phyloP scores from a whole-genome alignment of 2,329 filamentous ascomycete genomes.

The Teratosphaeria gauchensis region DNA sequence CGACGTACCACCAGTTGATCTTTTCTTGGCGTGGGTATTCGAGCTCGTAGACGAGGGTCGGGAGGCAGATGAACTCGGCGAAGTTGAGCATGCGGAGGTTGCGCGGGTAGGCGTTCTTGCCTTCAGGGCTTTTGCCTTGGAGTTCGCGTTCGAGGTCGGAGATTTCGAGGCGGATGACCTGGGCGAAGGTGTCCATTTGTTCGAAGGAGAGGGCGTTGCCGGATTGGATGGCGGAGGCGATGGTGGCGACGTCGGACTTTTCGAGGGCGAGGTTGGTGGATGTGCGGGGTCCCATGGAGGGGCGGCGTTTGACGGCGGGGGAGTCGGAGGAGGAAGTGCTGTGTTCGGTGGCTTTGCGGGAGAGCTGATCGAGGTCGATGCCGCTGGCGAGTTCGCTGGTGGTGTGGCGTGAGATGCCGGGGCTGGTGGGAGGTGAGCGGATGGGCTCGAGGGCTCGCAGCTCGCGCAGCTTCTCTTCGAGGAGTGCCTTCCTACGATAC shows the following conservation, averaged over 20 bases:
- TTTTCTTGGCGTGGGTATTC: constrained; percentile 63
- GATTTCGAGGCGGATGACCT: constrained; percentile 59
- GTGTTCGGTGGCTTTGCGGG: not conserved
- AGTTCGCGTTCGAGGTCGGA: constrained; percentile 55
- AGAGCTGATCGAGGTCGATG: constrained; percentile 9
- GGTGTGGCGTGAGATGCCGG: constrained; percentile 2
- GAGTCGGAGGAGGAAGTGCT: not conserved
- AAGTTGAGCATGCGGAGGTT: constrained; percentile 52
- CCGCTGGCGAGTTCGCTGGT: constrained; percentile 9
- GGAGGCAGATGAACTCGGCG: constrained; percentile 63
- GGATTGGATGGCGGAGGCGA: constrained; percentile 54
- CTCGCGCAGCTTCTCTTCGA: constrained; percentile 45
- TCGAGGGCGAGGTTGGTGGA: constrained; percentile 38
- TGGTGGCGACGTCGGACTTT: constrained; percentile 48
- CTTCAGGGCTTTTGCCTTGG: constrained; percentile 48
- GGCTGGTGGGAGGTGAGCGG: constrained; percentile 26
- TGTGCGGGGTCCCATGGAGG: constrained; percentile 29
- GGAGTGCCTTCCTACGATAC: constrained; percentile 42
- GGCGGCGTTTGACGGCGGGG: constrained; percentile 16
- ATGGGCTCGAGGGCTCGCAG: constrained; percentile 46
- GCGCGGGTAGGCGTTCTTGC: constrained; percentile 50
- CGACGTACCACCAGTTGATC: constrained; percentile 66
- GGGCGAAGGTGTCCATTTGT: constrained; percentile 54
- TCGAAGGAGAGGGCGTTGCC: constrained; percentile 50
- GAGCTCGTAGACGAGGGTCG: constrained; percentile 69